Percentiles rank a stretch among this genome's conserved stretches.
These are phyloP conservation scores for Hansfordia pulvinata DNA, from an alignment of 2,329 filamentous ascomycete genomes.

Conservation along the genomic window DNA sequence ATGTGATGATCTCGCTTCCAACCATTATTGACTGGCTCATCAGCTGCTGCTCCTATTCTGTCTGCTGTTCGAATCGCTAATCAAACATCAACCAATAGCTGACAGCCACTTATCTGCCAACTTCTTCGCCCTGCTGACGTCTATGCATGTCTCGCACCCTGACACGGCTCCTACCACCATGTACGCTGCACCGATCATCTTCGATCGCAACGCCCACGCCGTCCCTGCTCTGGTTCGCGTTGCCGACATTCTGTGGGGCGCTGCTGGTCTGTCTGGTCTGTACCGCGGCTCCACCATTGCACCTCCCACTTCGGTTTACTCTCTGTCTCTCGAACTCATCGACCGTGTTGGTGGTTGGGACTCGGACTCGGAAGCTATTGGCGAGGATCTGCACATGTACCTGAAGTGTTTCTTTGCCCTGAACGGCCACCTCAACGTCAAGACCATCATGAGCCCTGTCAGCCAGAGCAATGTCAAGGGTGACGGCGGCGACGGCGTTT, in stretches of 20 bases:
- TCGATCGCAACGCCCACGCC: conserved; percentile 58
- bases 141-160: conserved; percentile 45
- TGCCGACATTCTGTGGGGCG: conserved; percentile 60
- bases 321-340: conserved; percentile 50
- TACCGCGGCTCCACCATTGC: conserved; percentile 50
- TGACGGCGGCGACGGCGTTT: conserved; percentile 37
- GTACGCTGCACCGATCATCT: conserved; percentile 59
- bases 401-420: conserved; percentile 66
- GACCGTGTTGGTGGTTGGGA: conserved; percentile 64
- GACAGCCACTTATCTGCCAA: conserved; percentile 57
- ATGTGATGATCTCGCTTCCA: conserved; percentile 17
- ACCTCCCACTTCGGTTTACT: conserved; percentile 64
- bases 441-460: conserved; percentile 52
- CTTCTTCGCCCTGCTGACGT: conserved; percentile 52
- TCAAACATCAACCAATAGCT: conserved; percentile 26
- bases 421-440: conserved; percentile 52
- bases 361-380: conserved; percentile 55
- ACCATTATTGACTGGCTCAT: conserved; percentile 1
- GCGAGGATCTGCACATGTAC: conserved; percentile 67
- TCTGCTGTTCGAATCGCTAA: conserved; percentile 5
- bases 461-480: conserved; percentile 61
- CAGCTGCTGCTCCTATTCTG: conserved; percentile 7
- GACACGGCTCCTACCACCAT: conserved; percentile 48
- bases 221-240: conserved; percentile 57
- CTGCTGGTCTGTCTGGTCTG: conserved; percentile 55